phyloP scores from a whole-genome alignment of 2,329 filamentous ascomycete species.

The Xylariales sp. region DNA sequence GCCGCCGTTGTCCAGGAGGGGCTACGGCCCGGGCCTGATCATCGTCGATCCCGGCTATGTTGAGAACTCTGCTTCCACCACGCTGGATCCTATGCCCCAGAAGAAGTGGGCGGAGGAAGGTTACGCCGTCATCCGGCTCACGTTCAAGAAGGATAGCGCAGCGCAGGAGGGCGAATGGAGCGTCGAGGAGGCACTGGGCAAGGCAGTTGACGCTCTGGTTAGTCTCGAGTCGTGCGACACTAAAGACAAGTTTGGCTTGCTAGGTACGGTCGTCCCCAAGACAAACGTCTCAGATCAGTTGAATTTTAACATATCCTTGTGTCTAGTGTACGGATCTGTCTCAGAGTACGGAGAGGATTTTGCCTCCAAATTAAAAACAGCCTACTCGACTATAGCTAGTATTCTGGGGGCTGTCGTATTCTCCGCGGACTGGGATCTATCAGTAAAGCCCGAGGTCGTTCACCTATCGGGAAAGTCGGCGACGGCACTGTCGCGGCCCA shows the following conservation, averaged over 20 bases:
- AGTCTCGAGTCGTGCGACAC: conserved; percentile 25
- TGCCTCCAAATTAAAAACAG: conserved; percentile 7
- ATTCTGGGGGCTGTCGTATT: conserved; percentile 28
- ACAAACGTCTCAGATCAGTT: no score
- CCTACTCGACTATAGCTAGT: conserved; percentile 14
- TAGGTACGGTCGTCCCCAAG: conserved; percentile 21
- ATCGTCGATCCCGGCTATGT: conserved; percentile 2
- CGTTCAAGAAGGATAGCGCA: not conserved
- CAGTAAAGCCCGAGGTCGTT: conserved; percentile 16
- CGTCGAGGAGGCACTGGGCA: not conserved
- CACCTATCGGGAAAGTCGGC: conserved; percentile 21
- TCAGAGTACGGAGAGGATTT: conserved; percentile 17
- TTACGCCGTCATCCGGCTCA: conserved; percentile 4
- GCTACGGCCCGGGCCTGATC: conserved; percentile 19
- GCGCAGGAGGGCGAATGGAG: conserved; percentile 1
- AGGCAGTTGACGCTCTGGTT: conserved; percentile 12
- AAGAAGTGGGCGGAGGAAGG: conserved; percentile 8
- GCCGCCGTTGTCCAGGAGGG: conserved; percentile 8
- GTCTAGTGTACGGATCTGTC: conserved; percentile 14
- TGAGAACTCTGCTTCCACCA: not conserved
- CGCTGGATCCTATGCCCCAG: conserved; percentile 1
- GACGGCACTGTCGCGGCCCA: conserved; percentile 10
- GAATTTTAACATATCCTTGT: no score
- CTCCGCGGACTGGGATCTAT: conserved; percentile 17
- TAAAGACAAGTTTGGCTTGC: conserved; percentile 32